These are phyloP conservation scores for Phylloporus arenicola DNA, from an alignment of 768 basidiomycete species.

Conservation along the genomic window DNA sequence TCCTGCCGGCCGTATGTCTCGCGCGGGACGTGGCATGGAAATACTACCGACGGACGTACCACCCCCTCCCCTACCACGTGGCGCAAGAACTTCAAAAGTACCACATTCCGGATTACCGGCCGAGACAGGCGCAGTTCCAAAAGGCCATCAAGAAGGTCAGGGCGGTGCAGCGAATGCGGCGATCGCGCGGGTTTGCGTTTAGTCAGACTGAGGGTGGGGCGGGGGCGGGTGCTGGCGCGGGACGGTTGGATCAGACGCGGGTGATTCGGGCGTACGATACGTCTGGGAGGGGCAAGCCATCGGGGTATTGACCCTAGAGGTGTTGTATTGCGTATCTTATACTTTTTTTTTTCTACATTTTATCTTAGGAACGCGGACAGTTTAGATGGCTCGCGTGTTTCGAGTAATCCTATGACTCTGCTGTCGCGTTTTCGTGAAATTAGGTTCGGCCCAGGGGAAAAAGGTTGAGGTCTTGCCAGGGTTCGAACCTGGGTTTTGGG, in stretches of 20 bases:
- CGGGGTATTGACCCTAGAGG: constrained; percentile 54
- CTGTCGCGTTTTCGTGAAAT: too few species aligned
- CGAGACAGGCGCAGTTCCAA: constrained; percentile 98
- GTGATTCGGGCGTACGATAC: constrained; percentile 87
- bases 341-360: neutral
- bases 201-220: constrained; percentile 87
- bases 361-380: neutral
- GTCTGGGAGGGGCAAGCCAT: constrained; percentile 64
- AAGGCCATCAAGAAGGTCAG: constrained; percentile 99
- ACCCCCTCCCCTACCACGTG: constrained; percentile 92
- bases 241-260: constrained; percentile 75
- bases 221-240: neutral
- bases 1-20: constrained; percentile 82
- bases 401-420: neutral
- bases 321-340: constrained; percentile 1
- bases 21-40: constrained; percentile 93
- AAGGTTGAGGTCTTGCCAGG: constrained; percentile 22
- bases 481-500: constrained; percentile 25
- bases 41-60: constrained; percentile 91
- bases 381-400: neutral
- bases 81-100: constrained; percentile 99
- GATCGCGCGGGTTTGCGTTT: constrained; percentile 96
- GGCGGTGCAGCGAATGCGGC: constrained; percentile 95
- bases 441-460: too few species aligned
- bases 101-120: constrained; percentile 94